These are phyloP conservation scores for Lycium ferocissimum DNA, from an alignment of 257 asterid species.

Conservation along the genomic window DNA sequence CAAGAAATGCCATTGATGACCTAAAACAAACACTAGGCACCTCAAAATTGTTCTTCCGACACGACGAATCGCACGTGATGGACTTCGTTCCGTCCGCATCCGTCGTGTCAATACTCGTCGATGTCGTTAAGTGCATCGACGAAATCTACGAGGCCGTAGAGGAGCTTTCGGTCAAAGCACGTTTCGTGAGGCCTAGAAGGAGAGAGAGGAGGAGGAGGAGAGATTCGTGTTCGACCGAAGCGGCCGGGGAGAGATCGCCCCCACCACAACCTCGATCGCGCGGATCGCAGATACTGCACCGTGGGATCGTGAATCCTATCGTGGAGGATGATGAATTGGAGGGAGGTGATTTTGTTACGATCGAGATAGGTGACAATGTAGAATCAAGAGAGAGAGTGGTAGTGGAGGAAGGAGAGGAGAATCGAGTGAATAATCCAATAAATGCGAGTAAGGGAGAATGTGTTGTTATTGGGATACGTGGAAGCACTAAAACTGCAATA, in stretches of 20 bases:
- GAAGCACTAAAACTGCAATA: not conserved
- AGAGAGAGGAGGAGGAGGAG: not conserved
- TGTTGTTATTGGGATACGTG: not conserved
- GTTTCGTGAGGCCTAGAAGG: conserved; percentile 28
- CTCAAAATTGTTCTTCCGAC: not conserved
- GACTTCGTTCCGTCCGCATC: conserved; percentile 31
- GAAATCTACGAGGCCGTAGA: conserved; percentile 36
- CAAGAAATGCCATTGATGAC: conserved; percentile 46
- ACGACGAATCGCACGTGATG: conserved; percentile 27
- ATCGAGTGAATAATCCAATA: not conserved
- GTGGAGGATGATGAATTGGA: not conserved
- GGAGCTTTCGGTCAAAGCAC: conserved; percentile 41
- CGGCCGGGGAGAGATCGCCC: too few species aligned
- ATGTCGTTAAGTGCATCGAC: conserved; percentile 32
- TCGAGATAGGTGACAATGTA: not conserved
- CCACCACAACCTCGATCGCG: not conserved
- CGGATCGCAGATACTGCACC: not conserved
- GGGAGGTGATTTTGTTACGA: not conserved
- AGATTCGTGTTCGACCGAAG: not conserved
- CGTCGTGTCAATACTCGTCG: conserved; percentile 39
- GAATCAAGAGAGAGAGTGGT: not conserved
- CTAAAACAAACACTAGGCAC: conserved; percentile 34
- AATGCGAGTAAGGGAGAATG: not conserved
- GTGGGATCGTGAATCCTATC: not conserved
- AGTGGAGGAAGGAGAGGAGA: not conserved